These are phyloP conservation scores for Aspergillus hiratsukae DNA, from an alignment of 2,329 filamentous ascomycete genomes.

Conservation along the genomic window DNA sequence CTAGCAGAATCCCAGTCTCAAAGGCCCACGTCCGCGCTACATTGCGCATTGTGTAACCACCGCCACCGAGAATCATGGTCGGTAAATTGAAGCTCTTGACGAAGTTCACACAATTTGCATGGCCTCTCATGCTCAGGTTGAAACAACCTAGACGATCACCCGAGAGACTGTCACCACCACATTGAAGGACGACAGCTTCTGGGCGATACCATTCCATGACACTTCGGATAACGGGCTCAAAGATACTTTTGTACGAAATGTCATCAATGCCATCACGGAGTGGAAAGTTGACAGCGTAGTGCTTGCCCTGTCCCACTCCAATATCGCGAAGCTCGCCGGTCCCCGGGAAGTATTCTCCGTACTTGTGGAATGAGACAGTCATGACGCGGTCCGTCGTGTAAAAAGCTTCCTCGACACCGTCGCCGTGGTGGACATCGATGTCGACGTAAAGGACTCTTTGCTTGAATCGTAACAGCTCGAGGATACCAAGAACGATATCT, in stretches of 20 bases:
- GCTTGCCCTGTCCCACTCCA: conserved; percentile 62
- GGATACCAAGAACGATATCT: conserved; percentile 64
- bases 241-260: conserved; percentile 62
- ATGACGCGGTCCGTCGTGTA: conserved; percentile 69
- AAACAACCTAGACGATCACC: conserved; percentile 66
- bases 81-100: conserved; percentile 65
- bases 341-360: conserved; percentile 68
- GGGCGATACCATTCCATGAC: conserved; percentile 67
- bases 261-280: conserved; percentile 67
- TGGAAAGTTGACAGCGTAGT: conserved; percentile 67
- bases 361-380: conserved; percentile 69
- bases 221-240: conserved; percentile 63
- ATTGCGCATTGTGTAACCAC: conserved; percentile 67
- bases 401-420: conserved; percentile 67
- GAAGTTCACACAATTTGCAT: conserved; percentile 66
- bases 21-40: conserved; percentile 59
- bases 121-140: conserved; percentile 66
- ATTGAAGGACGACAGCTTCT: conserved; percentile 64
- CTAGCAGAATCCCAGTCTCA: conserved; percentile 77
- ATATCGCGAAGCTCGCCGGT: conserved; percentile 66
- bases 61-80: conserved; percentile 62
- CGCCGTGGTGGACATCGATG: conserved; percentile 64
- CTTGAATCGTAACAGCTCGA: conserved; percentile 61
- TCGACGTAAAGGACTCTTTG: conserved; percentile 63
- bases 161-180: conserved; percentile 63